Conservation (phyloP, 2,329 filamentous ascomycete genomes). For the Orbilia brochopaga region DNA sequence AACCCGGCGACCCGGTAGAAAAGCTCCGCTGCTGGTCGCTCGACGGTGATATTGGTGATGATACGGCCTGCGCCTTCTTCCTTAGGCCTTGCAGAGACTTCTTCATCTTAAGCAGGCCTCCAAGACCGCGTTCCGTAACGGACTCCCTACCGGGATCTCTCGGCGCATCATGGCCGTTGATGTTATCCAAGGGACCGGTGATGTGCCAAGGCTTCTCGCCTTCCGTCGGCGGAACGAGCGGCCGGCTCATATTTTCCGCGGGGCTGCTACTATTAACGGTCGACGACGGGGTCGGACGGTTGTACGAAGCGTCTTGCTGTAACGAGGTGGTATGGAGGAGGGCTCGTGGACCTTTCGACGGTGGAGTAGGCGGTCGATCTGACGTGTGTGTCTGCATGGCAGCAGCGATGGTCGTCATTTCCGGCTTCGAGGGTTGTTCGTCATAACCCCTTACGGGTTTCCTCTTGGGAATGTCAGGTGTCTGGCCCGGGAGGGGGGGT, state of each 20-base stretch:
- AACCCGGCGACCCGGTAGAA: slow-evolving; percentile 27
- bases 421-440: slow-evolving; percentile 16
- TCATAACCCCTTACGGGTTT: slow-evolving; percentile 40
- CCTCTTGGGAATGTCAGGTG: slow-evolving; percentile 41
- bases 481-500: slow-evolving; percentile 45
- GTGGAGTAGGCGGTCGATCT: slow-evolving; percentile 44
- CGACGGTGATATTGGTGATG: slow-evolving; percentile 40
- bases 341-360: slow-evolving; percentile 28
- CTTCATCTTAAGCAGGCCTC: slow-evolving; percentile 50
- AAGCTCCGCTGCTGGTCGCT: slow-evolving; percentile 40
- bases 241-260: slow-evolving; percentile 18
- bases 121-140: slow-evolving; percentile 33
- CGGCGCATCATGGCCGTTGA: slow-evolving; percentile 15
- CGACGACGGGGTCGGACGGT: slow-evolving; percentile 29
- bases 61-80: slow-evolving; percentile 41
- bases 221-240: slow-evolving; percentile 14
- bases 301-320: slow-evolving; percentile 39
- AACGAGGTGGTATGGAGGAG: slow-evolving; percentile 12
- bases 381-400: slow-evolving; percentile 1
- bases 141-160: slow-evolving; percentile 24
- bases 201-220: slow-evolving; percentile 41
- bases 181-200: slow-evolving; percentile 20
- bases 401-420: slow-evolving; percentile 10
- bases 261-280: slow-evolving; percentile 25
- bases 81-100: slow-evolving; percentile 44